Evolutionary conservation across 176 grass and related monocot genomes (phyloP).

Genomic region (Miscanthus lutarioriparius): DNA sequence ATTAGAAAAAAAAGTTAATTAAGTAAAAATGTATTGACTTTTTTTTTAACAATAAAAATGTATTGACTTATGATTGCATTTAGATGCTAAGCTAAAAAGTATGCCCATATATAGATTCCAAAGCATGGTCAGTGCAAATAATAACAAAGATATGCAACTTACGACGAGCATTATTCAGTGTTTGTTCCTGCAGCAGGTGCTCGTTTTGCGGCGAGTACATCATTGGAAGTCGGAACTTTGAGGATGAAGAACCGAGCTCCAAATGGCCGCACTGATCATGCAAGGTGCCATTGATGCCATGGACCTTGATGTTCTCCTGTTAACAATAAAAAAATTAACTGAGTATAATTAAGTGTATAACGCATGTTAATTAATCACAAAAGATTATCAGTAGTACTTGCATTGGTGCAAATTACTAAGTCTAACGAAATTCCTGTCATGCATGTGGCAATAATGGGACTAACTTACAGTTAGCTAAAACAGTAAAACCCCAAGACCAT

Average conservation of each 20-base stretch:
- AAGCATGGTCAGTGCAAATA: background rate
- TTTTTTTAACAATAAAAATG: no score
- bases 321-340: background rate
- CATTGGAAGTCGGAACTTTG: conserved; percentile 35
- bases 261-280: conserved; percentile 12
- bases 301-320: conserved; percentile 36
- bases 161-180: conserved; percentile 43
- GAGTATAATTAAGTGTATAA: background rate
- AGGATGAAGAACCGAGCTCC: conserved; percentile 52
- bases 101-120: background rate
- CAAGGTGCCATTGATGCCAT: conserved; percentile 23
- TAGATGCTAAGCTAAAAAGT: background rate
- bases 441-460: background rate
- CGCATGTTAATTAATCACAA: background rate
- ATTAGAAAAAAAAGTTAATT: background rate
- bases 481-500: background rate
- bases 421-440: background rate
- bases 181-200: conserved; percentile 46
- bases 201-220: conserved; percentile 44
- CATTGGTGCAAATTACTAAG: background rate
- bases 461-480: background rate
- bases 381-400: background rate
- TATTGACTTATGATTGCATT: conserved; percentile 20
- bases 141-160: conserved; percentile 14
- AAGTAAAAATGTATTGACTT: background rate